Evolutionary conservation across 805 yeast species (phyloP).

Genomic region (Barnettozyma siamensis): DNA sequence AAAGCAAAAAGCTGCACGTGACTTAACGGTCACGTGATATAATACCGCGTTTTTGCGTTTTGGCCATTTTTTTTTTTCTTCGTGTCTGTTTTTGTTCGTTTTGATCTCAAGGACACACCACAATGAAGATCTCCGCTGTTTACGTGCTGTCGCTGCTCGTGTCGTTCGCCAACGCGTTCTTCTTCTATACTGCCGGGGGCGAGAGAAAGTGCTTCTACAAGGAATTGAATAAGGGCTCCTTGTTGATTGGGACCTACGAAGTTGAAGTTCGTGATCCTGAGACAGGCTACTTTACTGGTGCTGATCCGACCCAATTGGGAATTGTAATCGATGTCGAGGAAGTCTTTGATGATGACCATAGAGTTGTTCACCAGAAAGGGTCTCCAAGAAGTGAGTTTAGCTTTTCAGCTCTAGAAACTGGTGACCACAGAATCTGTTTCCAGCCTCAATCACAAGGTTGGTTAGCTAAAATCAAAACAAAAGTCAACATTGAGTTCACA

Average conservation of each 20-base stretch:
- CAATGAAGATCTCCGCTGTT: neutral
- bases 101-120: neutral
- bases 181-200: conserved; percentile 47
- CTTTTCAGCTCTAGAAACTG: conserved; percentile 79
- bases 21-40: too few species aligned
- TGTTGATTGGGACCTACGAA: conserved; percentile 44
- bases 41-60: too few species aligned
- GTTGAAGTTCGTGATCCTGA: conserved; percentile 40
- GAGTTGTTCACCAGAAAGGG: conserved; percentile 65
- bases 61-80: neutral
- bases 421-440: conserved; percentile 82
- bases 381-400: conserved; percentile 63
- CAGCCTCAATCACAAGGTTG: conserved; percentile 42
- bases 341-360: conserved; percentile 77
- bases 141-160: conserved; percentile 14
- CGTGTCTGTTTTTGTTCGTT: too few species aligned
- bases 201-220: conserved; percentile 51
- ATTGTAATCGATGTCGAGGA: conserved; percentile 48
- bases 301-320: conserved; percentile 31
- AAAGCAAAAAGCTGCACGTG: too few species aligned
- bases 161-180: conserved; percentile 33
- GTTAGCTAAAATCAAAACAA: conserved; percentile 39
- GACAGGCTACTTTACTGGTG: conserved; percentile 29
- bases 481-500: conserved; percentile 72
- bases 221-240: conserved; percentile 44